These are phyloP conservation scores for Naganishia vishniacii DNA, from an alignment of 768 basidiomycete genomes.

Conservation along the genomic window DNA sequence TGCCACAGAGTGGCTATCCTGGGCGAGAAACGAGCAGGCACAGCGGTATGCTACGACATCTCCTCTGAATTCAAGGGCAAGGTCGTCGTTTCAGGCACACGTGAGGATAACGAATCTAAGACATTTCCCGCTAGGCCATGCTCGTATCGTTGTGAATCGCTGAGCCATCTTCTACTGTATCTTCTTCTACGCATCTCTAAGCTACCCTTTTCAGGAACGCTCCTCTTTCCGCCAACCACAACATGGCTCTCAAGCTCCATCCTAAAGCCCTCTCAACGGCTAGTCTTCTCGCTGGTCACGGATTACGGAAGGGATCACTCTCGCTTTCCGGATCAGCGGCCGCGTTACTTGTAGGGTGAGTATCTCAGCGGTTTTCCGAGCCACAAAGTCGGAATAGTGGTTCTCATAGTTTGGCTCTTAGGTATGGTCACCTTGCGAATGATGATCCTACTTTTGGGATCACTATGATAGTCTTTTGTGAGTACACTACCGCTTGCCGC, in stretches of 20 bases:
- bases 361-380: neutral
- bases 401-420: neutral
- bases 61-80: neutral
- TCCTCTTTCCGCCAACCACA: neutral
- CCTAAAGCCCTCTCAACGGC: constrained; percentile 20
- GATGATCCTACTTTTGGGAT: constrained; percentile 42
- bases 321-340: constrained; percentile 69
- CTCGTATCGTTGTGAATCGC: no score
- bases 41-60: neutral
- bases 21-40: neutral
- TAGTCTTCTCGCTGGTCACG: constrained; percentile 61
- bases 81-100: neutral
- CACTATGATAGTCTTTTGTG: constrained; percentile 42
- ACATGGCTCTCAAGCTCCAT: constrained; percentile 15
- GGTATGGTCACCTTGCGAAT: constrained; percentile 58
- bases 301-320: constrained; percentile 66
- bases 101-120: neutral
- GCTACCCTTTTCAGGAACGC: no score
- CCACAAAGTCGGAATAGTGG: neutral
- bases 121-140: neutral
- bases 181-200: no score
- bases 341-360: constrained; percentile 64
- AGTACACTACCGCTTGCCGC: no score
- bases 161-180: neutral
- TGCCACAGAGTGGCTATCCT: no score